These are phyloP conservation scores for Ceratobasidium sp. DNA, from an alignment of 1,284 basidiomycete genomes.

Conservation along the genomic window DNA sequence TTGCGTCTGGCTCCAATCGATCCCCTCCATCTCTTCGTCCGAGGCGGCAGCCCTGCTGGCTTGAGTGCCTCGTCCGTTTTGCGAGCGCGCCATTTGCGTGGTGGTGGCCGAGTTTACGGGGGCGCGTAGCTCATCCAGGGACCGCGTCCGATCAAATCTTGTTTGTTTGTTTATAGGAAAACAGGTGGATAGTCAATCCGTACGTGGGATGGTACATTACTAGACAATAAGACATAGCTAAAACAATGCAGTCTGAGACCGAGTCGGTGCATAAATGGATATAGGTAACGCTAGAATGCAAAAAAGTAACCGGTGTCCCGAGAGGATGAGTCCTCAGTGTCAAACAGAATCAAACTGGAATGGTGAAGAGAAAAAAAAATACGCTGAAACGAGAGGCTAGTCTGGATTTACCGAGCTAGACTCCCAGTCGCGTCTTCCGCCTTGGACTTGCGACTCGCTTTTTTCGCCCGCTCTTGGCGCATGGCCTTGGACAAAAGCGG, in stretches of 20 bases:
- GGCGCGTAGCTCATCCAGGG: constrained; percentile 36
- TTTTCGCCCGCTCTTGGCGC: constrained; percentile 2
- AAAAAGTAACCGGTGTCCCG: too few species aligned
- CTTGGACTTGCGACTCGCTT: neutral
- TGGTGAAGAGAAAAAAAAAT: neutral
- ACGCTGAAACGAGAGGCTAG: neutral
- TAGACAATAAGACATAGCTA: neutral
- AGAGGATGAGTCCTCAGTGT: too few species aligned
- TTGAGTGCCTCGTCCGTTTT: constrained; percentile 7
- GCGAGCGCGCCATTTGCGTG: constrained; percentile 19
- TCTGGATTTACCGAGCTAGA: too few species aligned
- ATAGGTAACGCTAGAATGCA: too few species aligned
- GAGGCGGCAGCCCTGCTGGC: neutral
- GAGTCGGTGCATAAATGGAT: neutral
- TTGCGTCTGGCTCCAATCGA: constrained; percentile 31
- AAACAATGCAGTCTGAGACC: too few species aligned
- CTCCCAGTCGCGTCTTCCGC: neutral
- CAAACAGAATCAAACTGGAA: too few species aligned
- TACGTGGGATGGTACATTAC: neutral
- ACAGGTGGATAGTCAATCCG: neutral
- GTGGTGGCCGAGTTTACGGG: constrained; percentile 3
- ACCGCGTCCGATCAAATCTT: constrained; percentile 34
- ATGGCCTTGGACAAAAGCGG: constrained; percentile 5
- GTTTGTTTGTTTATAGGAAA: constrained; percentile 11
- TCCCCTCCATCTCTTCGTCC: constrained; percentile 31